Percentiles rank a stretch among this genome's conserved stretches.
Evolutionary conservation across 2,329 filamentous ascomycete genomes (phyloP).

Genomic region (Huntiella abstrusa): DNA sequence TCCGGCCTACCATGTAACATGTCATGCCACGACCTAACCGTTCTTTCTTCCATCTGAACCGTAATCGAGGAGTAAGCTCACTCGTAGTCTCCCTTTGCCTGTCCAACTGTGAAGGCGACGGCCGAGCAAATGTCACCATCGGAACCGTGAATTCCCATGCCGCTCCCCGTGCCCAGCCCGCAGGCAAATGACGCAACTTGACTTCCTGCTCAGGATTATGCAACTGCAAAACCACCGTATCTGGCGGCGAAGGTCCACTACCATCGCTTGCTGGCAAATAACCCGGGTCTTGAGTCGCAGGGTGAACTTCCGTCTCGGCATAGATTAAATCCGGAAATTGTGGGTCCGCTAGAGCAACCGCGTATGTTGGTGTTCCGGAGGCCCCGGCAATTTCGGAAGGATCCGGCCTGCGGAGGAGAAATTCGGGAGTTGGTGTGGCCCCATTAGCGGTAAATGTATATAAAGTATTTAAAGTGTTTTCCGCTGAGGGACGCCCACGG

Average conservation of each 20-base stretch:
- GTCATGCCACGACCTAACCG: slow-evolving; percentile 53
- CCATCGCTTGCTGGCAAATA: slow-evolving; percentile 22
- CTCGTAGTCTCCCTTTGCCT: slow-evolving; percentile 26
- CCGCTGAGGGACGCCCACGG: slow-evolving; percentile 31
- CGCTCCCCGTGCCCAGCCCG: slow-evolving; percentile 62
- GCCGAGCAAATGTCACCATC: slow-evolving; percentile 62
- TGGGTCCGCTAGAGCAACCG: slow-evolving; percentile 66
- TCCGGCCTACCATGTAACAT: slow-evolving; percentile 69
- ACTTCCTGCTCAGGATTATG: slow-evolving; percentile 88
- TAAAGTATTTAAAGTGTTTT: slow-evolving; percentile 35
- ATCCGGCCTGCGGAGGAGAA: slow-evolving; percentile 60
- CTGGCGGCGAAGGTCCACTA: slow-evolving; percentile 26
- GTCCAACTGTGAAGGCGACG: slow-evolving; percentile 63
- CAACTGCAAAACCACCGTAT: slow-evolving; percentile 64
- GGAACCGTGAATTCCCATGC: slow-evolving; percentile 90
- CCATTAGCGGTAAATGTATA: slow-evolving; percentile 52
- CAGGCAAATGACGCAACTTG: slow-evolving; percentile 47
- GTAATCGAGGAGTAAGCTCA: slow-evolving; percentile 50
- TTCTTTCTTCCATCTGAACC: slow-evolving; percentile 81
- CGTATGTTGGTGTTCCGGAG: slow-evolving; percentile 39
- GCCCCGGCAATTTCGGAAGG: slow-evolving; percentile 29
- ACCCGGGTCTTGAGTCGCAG: slow-evolving; percentile 46
- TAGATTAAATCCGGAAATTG: slow-evolving; percentile 66
- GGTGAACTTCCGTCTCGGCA: slow-evolving; percentile 67
- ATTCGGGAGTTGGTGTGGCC: slow-evolving; percentile 60